Evolutionary conservation across 257 asterid species (phyloP).

Genomic region (Rhazya stricta): DNA sequence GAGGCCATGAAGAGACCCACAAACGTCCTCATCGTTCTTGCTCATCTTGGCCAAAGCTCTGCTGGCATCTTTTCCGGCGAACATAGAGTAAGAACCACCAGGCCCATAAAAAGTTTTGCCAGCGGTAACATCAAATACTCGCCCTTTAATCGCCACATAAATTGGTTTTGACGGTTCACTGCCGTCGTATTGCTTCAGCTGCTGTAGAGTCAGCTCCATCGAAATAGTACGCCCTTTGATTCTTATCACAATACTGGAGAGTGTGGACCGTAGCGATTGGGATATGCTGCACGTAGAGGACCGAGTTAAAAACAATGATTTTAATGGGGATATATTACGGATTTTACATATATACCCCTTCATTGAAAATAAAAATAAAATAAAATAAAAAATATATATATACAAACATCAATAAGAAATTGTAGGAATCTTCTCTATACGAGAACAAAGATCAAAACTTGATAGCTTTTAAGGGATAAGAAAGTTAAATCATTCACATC

Average conservation of each 20-base stretch:
- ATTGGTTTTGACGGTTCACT: constrained; percentile 81
- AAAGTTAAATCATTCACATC: no score
- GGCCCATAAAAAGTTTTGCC: constrained; percentile 92
- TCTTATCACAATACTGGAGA: no score
- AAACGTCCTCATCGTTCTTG: constrained; percentile 67
- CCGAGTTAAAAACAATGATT: no score
- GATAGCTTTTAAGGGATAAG: no score
- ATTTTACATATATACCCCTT: no score
- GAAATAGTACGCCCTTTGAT: not conserved
- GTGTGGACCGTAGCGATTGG: not conserved
- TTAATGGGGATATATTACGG: no score
- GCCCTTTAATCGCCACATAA: constrained; percentile 74
- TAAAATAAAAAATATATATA: no score
- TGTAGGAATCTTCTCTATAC: no score
- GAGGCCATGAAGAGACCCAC: constrained; percentile 61
- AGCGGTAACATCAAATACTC: constrained; percentile 71
- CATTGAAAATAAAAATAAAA: no score
- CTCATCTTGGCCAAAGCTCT: constrained; percentile 99
- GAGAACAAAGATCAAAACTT: no score
- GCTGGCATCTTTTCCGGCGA: constrained; percentile 96
- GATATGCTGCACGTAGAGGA: not conserved
- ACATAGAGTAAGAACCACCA: constrained; percentile 71
- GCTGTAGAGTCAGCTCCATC: constrained; percentile 64
- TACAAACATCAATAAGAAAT: no score
- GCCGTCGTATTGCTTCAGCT: constrained; percentile 77